phyloP scores from a whole-genome alignment of 78 protist genomes.

The Dictyostelium brefeldianum region DNA sequence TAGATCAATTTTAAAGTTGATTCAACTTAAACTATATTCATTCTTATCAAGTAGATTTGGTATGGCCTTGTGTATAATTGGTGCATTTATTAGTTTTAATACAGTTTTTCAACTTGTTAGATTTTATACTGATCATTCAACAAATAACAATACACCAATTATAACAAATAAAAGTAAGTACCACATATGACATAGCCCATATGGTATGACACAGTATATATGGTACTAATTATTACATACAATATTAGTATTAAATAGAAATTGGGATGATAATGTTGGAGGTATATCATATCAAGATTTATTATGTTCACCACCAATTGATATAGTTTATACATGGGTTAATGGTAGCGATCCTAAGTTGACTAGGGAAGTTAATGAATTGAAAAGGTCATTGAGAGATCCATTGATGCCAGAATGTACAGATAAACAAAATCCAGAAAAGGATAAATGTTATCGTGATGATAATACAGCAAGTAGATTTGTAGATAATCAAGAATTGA shows the following conservation, averaged over 20 bases:
- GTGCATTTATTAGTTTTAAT: slow-evolving; percentile 70
- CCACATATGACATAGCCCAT: no score
- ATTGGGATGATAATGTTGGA: slow-evolving; percentile 56
- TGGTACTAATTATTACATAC: no score
- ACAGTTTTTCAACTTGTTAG: slow-evolving; percentile 56
- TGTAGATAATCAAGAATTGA: slow-evolving; percentile 95
- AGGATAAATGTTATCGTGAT: slow-evolving; percentile 76
- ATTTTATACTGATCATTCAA: not conserved
- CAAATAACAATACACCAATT: no score
- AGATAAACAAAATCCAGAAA: slow-evolving; percentile 64
- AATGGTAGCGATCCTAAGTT: slow-evolving; percentile 96
- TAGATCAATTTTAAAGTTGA: slow-evolving; percentile 16
- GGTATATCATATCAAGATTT: slow-evolving; percentile 31
- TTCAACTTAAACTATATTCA: slow-evolving; percentile 65
- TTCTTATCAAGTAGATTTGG: slow-evolving; percentile 81
- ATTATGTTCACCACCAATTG: slow-evolving; percentile 88
- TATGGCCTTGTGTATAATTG: slow-evolving; percentile 59
- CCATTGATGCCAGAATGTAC: slow-evolving; percentile 61
- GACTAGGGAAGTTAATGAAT: slow-evolving; percentile 44
- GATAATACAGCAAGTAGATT: slow-evolving; percentile 72
- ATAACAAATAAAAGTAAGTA: not conserved
- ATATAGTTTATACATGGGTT: slow-evolving; percentile 98
- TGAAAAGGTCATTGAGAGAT: slow-evolving; percentile 40
- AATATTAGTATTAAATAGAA: not conserved
- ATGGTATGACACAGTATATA: no score